phyloP scores from a whole-genome alignment of 2,329 filamentous ascomycete genomes.

The Aspergillus amoenus region DNA sequence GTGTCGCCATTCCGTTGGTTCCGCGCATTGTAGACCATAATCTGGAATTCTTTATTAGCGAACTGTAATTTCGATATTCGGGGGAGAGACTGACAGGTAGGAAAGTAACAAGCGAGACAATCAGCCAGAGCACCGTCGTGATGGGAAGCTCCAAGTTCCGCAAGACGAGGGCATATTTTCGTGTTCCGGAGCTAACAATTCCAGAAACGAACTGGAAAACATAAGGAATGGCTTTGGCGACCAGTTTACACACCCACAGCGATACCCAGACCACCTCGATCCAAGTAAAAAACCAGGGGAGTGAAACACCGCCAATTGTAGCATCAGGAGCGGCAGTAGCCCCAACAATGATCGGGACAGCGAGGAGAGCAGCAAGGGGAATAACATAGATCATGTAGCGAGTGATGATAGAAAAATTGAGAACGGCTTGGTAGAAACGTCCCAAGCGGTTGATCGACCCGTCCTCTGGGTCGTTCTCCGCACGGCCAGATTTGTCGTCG shows the following conservation, averaged over 20 bases:
- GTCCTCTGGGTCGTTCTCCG: conserved; percentile 47
- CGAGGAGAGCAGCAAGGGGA: conserved; percentile 58
- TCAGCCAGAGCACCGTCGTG: conserved; percentile 60
- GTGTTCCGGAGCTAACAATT: conserved; percentile 63
- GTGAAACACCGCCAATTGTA: conserved; percentile 55
- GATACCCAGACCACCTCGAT: conserved; percentile 64
- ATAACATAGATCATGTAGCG: conserved; percentile 64
- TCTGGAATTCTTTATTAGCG: conserved; percentile 19
- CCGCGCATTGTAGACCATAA: conserved; percentile 46
- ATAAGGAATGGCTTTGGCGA: conserved; percentile 58
- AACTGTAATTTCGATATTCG: too few species aligned
- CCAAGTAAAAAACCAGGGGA: conserved; percentile 65
- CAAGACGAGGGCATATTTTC: conserved; percentile 63
- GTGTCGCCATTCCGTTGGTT: conserved; percentile 33
- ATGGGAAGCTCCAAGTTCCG: conserved; percentile 60
- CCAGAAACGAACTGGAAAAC: conserved; percentile 62
- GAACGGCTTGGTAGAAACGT: conserved; percentile 58
- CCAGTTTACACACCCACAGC: conserved; percentile 62
- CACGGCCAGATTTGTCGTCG: conserved; percentile 31
- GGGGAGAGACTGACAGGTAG: conserved; percentile 42
- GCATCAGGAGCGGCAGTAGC: conserved; percentile 50
- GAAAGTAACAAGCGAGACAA: conserved; percentile 61
- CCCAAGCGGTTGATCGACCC: conserved; percentile 60
- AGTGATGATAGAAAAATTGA: conserved; percentile 63
- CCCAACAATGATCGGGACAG: conserved; percentile 64